Conservation (phyloP, 768 basidiomycete genomes). For the Xerocomellus amylosporus region DNA sequence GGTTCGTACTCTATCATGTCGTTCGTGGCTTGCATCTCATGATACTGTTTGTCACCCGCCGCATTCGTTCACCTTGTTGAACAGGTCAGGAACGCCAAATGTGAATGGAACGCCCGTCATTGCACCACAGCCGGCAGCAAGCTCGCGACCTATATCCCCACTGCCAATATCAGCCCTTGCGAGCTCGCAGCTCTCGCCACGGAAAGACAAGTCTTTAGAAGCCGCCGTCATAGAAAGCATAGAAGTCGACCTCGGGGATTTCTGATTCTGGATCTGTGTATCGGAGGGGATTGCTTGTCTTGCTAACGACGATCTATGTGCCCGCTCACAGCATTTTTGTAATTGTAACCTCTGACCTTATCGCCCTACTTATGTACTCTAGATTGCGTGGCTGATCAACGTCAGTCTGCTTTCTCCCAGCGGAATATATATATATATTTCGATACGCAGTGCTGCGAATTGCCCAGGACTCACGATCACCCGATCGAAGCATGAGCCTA, state of each 20-base stretch:
- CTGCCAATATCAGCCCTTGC: slow-evolving; percentile 25
- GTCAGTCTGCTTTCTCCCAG: neutral
- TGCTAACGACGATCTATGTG: neutral
- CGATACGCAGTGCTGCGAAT: neutral
- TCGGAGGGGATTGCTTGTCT: neutral
- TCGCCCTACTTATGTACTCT: slow-evolving; percentile 3
- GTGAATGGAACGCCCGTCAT: slow-evolving; percentile 45
- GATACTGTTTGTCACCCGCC: slow-evolving; percentile 15
- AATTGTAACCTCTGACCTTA: neutral
- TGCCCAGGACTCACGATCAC: too few relatives aligned
- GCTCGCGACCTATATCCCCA: slow-evolving; percentile 38
- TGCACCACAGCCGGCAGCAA: slow-evolving; percentile 26
- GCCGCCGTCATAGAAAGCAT: slow-evolving; percentile 60
- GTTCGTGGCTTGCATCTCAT: slow-evolving; percentile 19
- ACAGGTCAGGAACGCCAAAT: slow-evolving; percentile 45
- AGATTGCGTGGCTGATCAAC: slow-evolving; percentile 4
- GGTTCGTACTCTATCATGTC: slow-evolving; percentile 42
- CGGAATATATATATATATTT: slow-evolving; percentile 3
- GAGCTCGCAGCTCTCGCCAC: slow-evolving; percentile 27
- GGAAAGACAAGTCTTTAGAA: slow-evolving; percentile 47
- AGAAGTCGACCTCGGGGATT: slow-evolving; percentile 78
- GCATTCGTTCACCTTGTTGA: slow-evolving; percentile 6
- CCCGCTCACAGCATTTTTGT: neutral
- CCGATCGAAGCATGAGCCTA: too few relatives aligned
- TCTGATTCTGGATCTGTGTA: slow-evolving; percentile 37